Base-by-base conservation (phyloP, 768 basidiomycete species). In the Xerocomellus amylosporus region DNA sequence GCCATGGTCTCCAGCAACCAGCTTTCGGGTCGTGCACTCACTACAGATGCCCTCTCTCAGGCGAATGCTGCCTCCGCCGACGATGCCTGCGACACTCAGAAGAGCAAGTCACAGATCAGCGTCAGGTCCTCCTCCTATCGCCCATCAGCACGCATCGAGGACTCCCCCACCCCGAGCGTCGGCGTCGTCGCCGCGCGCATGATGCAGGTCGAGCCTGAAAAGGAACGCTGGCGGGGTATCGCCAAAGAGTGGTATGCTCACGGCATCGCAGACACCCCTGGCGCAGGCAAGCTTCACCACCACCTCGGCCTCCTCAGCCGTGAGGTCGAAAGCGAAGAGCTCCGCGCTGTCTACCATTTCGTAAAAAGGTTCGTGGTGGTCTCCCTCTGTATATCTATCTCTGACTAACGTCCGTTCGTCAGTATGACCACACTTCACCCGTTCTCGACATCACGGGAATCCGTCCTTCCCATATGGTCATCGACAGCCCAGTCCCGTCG, bases 361-460 rank as follows among this genome's bases (percentile, higher is more conserved):
- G 82, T 86, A 8, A 97, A 97, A 73, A 96, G 95, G 95, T 94
- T 26, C 40, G 84, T 69, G 4, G 2, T 5, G 33, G 0, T 46
- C 8, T 13, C 46, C 2, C 3, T 49, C 20, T 24, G 1, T 41
- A n/a, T 10, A 20, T 36, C 48, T 48, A 4, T 59, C 42, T 4
- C 58, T 58, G 28, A 64, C n/a, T 19, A 20, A 20, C 24, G 3
- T 55, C 39, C 38, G 30, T 14, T 65, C 22, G 8, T 30, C 15
- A 98, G 96, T 69, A 84, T 99, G 80, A 91, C 90, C n/a, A 86
- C 93, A 8, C 77, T 90, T 0, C 93, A 95, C 64, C 88, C 93
- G 0, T 98, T 93, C 71, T 71, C 80, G 14, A 90, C 88, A 0
- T 92, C 95, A 13, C 88, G 93, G 17, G 96, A 98, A 73, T 90